phyloP scores from a whole-genome alignment of 2,329 filamentous ascomycete genomes.

The Gnomoniopsis smithogilvyi region DNA sequence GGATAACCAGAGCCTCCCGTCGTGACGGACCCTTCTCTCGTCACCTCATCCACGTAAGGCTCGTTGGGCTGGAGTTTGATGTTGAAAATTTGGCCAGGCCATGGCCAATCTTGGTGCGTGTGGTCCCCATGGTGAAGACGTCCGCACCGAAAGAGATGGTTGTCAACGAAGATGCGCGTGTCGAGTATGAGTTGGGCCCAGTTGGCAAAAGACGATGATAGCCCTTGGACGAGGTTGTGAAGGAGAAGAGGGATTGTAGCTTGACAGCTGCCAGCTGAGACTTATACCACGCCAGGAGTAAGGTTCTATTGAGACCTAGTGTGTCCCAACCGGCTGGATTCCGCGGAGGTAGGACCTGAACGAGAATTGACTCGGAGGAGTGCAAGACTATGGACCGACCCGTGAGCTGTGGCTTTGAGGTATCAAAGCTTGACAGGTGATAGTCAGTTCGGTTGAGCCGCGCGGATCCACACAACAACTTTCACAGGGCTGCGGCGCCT shows the following conservation, averaged over 20 bases:
- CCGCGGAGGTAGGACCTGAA: slow-evolving; percentile 9
- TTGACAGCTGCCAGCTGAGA: slow-evolving; percentile 5
- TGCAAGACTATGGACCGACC: not conserved
- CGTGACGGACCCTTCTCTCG: slow-evolving; percentile 75
- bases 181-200: not conserved
- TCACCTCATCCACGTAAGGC: slow-evolving; percentile 57
- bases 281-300: slow-evolving; percentile 10
- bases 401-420: slow-evolving; percentile 4
- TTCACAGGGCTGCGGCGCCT: not conserved
- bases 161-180: not conserved
- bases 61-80: slow-evolving; percentile 76
- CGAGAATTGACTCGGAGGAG: not conserved
- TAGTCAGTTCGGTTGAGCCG: not conserved
- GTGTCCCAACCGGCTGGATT: not conserved
- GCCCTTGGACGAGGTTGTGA: not conserved
- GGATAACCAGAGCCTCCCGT: slow-evolving; percentile 55
- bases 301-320: not conserved
- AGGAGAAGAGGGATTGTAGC: not conserved
- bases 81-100: slow-evolving; percentile 74
- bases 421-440: slow-evolving; percentile 3
- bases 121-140: slow-evolving; percentile 31
- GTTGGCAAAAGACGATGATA: not conserved
- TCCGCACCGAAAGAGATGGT: slow-evolving; percentile 1
- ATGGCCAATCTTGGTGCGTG: slow-evolving; percentile 62
- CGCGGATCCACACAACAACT: not conserved